A percentile compares a stretch with the other conserved stretches of the same genome.
phyloP scores from a whole-genome alignment of 2,329 filamentous ascomycete species.

The Pseudocercospora macadamiae region DNA sequence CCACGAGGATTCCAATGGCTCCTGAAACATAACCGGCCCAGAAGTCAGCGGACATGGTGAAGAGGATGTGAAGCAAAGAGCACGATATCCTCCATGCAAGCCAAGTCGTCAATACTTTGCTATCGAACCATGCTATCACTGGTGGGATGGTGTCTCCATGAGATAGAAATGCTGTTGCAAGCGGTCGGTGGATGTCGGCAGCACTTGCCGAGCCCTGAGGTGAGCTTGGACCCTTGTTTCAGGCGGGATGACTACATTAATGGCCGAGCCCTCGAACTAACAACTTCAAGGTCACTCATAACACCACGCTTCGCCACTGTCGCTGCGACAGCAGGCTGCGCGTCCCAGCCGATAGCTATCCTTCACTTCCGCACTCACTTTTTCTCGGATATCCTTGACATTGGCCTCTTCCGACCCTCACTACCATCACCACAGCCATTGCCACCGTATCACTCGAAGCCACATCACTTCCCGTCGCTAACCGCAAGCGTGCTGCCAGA shows the following conservation, averaged over 20 bases:
- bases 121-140: constrained; percentile 7
- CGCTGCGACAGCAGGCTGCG: not conserved
- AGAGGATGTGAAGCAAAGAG: not conserved
- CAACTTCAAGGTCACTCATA: not conserved
- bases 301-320: not conserved
- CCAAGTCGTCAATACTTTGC: not conserved
- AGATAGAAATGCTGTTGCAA: not conserved
- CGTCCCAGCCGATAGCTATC: not conserved
- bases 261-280: not conserved
- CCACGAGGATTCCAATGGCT: constrained; percentile 81
- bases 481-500: constrained; percentile 17
- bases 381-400: not conserved
- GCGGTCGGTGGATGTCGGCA: constrained; percentile 8
- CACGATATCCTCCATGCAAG: constrained; percentile 8
- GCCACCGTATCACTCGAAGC: constrained; percentile 7
- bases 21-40: constrained; percentile 92
- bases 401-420: not conserved
- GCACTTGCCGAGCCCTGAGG: too few species aligned
- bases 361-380: not conserved
- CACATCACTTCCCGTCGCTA: not conserved
- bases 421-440: constrained; percentile 2
- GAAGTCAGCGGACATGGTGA: constrained; percentile 80
- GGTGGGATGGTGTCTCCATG: too few species aligned
- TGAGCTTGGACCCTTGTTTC: constrained; percentile 8
- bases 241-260: constrained; percentile 4